Evolutionary conservation across 345 rosid genomes (phyloP).

Genomic region (Murraya paniculata): DNA sequence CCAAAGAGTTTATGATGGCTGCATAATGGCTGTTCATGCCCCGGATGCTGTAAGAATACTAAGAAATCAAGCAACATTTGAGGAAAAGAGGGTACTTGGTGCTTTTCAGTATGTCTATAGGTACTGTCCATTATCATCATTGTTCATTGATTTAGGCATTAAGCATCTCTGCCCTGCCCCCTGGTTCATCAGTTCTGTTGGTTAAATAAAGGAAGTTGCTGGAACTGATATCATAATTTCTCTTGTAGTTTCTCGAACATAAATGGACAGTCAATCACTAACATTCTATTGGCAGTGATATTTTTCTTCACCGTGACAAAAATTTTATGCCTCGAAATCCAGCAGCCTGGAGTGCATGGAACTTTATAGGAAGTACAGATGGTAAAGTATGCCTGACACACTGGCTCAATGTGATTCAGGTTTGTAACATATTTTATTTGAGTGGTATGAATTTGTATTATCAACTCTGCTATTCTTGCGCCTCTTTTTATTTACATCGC

Average conservation of each 20-base stretch:
- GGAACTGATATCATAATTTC: background rate
- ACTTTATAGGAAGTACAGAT: slow-evolving; percentile 70
- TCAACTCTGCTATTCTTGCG: background rate
- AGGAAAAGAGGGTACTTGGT: slow-evolving; percentile 75
- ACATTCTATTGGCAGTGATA: slow-evolving; percentile 52
- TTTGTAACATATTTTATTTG: slow-evolving; percentile 20
- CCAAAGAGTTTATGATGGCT: slow-evolving; percentile 43
- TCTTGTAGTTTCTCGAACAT: too few relatives aligned
- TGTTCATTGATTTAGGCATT: background rate
- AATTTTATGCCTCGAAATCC: slow-evolving; percentile 72
- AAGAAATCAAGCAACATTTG: slow-evolving; percentile 62
- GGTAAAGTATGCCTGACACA: slow-evolving; percentile 73
- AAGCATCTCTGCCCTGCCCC: background rate
- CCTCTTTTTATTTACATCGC: background rate
- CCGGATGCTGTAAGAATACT: slow-evolving; percentile 73
- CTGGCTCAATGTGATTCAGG: slow-evolving; percentile 98
- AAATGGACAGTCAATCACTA: background rate
- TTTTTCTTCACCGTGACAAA: slow-evolving; percentile 75
- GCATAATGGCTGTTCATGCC: slow-evolving; percentile 70
- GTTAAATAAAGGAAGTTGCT: background rate
- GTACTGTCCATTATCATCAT: slow-evolving; percentile 25
- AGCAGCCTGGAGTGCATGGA: slow-evolving; percentile 96
- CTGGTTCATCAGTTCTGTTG: background rate
- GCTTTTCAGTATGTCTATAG: slow-evolving; percentile 83
- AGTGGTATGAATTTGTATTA: background rate